phyloP scores from a whole-genome alignment of 2,329 filamentous ascomycete genomes.

The Ceratocystis papillata region DNA sequence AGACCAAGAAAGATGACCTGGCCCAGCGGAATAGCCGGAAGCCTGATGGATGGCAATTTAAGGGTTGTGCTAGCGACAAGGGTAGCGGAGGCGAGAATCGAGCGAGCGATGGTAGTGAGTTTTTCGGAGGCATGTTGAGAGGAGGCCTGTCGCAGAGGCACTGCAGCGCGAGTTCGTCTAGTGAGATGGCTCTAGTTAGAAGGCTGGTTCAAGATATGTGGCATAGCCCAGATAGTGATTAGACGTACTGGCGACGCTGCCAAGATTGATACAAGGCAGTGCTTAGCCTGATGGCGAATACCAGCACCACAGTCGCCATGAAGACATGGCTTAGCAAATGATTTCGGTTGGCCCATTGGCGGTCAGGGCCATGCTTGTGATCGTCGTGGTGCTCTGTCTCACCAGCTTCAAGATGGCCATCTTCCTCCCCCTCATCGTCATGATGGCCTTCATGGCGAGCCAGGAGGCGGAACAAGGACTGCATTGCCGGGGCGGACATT shows the following conservation, averaged over 20 bases:
- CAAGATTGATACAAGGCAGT: conserved; percentile 10
- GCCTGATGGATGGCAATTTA: conserved; percentile 41
- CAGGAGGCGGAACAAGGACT: conserved; percentile 9
- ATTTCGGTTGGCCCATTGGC: conserved; percentile 22
- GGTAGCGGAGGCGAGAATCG: conserved; percentile 47
- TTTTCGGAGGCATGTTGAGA: conserved; percentile 44
- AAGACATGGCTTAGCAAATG: conserved; percentile 22
- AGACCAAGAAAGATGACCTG: conserved; percentile 42
- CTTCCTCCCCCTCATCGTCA: conserved; percentile 18
- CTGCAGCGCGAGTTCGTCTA: conserved; percentile 38
- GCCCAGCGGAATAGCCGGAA: conserved; percentile 49
- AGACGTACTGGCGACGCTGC: conserved; percentile 21
- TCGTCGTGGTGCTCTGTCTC: conserved; percentile 3
- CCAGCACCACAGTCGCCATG: conserved; percentile 9
- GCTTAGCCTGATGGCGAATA: conserved; percentile 16
- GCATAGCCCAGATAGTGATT: not conserved
- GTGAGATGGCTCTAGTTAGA: not conserved
- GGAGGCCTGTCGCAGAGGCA: conserved; percentile 33
- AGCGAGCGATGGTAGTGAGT: conserved; percentile 41
- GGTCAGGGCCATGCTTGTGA: conserved; percentile 19
- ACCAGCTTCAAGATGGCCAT: not conserved
- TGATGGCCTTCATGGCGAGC: conserved; percentile 23
- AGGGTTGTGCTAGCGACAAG: conserved; percentile 49
- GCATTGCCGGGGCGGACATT: conserved; percentile 4
- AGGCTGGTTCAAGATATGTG: not conserved